Evolutionary conservation across 2,329 filamentous ascomycete genomes (phyloP), one percentile per base, ranked within the genome.

Genomic region (Phaeoacremonium minimum): DNA sequence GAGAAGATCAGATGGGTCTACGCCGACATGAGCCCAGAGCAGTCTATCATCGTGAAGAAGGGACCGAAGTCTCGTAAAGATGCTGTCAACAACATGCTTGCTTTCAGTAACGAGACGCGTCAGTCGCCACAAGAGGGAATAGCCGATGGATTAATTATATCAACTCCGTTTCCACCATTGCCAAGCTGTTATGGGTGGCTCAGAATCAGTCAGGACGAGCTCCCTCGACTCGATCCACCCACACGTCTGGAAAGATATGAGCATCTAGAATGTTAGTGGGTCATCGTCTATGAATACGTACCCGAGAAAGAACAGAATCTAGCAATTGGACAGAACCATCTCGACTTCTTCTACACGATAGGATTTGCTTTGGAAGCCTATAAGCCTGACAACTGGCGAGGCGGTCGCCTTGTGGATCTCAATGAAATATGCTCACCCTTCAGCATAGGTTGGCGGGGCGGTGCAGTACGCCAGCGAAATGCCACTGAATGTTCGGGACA

Each of bases 271-370:
- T 35, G 26, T 18, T 6, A 16, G 15, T 35, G 26, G 33, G 33
- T 22, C 5, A 7, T 35, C 7, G 20, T 35, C 5, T 35, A 8
- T 14, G 26, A 35, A 7, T 30, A 28, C 7, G 26, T 35, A 5
- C 33, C 33, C 22, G 15, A 7, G 5, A 15, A 28, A 15, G 7
- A 6, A 16, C 11, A 35, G 18, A 22, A 35, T 26, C 15, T 28
- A 8, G 33, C 15, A 15, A n/a, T 35, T 16, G 19, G 33, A 5
- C 33, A 35, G 26, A 5, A 14, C 15, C 33, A 35, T 14, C 20
- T 35, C 18, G 33, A 35, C 15, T 35, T 35, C 15, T 35, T 35
- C 26, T 35, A 30, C 15, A 6, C 7, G 18, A 26, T 18, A 16
- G 33, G 33, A 15, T 30, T 35, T 16, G 15, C 26, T 6, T 7